Percentiles rank a stretch among this genome's conserved stretches.
These are phyloP conservation scores for Purshia tridentata DNA, from an alignment of 306 rosid genomes.

Conservation along the genomic window DNA sequence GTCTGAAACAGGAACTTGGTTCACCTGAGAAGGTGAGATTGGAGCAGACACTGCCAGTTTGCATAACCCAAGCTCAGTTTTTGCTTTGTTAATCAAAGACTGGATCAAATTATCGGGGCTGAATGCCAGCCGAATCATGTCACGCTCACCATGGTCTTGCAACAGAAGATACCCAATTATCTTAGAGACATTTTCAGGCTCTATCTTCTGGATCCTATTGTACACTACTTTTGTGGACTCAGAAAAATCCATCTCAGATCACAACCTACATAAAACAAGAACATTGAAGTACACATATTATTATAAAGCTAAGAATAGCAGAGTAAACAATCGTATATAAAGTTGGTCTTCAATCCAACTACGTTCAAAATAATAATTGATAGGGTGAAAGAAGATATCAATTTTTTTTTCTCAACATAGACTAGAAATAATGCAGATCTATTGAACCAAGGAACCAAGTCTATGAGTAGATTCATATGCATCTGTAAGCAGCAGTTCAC, in stretches of 20 bases:
- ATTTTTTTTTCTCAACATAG: background rate
- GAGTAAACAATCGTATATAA: background rate
- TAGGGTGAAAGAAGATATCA: background rate
- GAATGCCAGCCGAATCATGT: conserved; percentile 48
- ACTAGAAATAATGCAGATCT: background rate
- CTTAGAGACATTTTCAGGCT: conserved; percentile 38
- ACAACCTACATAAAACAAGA: conserved; percentile 15
- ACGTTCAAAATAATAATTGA: background rate
- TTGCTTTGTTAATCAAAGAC: conserved; percentile 39
- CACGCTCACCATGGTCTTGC: conserved; percentile 38
- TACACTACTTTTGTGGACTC: conserved; percentile 36
- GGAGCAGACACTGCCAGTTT: conserved; percentile 26
- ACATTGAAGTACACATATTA: background rate
- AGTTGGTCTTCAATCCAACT: background rate
- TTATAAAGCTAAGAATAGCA: background rate
- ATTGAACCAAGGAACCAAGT: conserved; percentile 1
- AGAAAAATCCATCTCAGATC: conserved; percentile 34
- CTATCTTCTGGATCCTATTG: conserved; percentile 35
- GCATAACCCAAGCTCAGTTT: conserved; percentile 36
- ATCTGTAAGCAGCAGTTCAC: background rate
- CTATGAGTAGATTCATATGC: background rate
- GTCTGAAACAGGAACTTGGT: conserved; percentile 31
- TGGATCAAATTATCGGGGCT: conserved; percentile 40
- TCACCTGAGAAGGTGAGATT: conserved; percentile 35
- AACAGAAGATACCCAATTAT: conserved; percentile 37